Evolutionary conservation across 208 protist genomes (phyloP), one percentile per base, ranked within the genome.

Genomic region (Trypanosoma vivax): DNA sequence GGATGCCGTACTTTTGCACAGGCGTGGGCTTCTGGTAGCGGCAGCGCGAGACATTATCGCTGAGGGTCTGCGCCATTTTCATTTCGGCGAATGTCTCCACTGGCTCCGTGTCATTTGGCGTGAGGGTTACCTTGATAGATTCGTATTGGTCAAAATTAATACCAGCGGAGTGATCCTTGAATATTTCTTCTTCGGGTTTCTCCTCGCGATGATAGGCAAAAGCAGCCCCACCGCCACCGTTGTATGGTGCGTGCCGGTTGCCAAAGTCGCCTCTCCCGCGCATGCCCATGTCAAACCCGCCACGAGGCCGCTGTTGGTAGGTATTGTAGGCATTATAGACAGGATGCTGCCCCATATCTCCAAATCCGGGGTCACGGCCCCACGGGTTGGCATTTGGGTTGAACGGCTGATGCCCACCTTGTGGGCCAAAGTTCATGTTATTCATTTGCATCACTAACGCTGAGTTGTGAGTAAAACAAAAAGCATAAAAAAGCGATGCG

Each of bases 1-100:
- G 97, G 48, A 99, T 97, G 50, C 96, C 85, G 62, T 97, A 92
- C 76, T 97, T 98, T 79, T 99, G 98, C 21, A 99, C 97, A 10
- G 98, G 98, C 0, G 97, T 99, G 9, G 98, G 98, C 60, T 93
- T 96, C 34, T 75, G 74, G 83, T 99, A 99, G 29, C 83, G 72
- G 55, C 92, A 94, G 51, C 96, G 85, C 34, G 65, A 50, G 43
- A 99, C 90, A 73, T 99, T 99, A 40, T 90, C 76, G 18, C 71
- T 65, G 3, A 99, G 65, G 0, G 93, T 53, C 0, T 85, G 83
- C 49, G 70, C 80, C 7, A 98, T 73, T 51, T 83, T 78, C 60
- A 96, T 88, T 9, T 81, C 86, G 18, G 54, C 50, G 46, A 98
- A 96, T 9, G 75, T 76, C 47, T 86, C 74, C 14, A 47, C 73